Base-by-base conservation (phyloP, 805 yeast genomes). In the Spathaspora gorwiae region DNA sequence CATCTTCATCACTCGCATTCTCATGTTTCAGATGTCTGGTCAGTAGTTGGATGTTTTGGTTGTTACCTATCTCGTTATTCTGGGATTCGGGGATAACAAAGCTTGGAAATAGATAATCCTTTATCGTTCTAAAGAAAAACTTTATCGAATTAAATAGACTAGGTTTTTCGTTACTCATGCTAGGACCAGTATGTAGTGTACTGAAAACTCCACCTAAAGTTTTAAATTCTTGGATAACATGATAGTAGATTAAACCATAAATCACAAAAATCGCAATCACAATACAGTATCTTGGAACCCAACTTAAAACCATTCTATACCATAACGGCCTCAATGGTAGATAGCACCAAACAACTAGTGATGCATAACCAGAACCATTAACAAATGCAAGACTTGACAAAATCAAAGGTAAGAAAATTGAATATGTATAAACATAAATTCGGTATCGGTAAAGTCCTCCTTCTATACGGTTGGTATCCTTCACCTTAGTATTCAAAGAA, bases 231-330 rank as follows among this genome's bases (percentile, higher is more conserved):
- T 70, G 66, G 47, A 79, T 72, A 24, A 90, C 92, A 56, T 84
- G 87, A 48, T 79, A 64, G 62, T 90, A 90, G 42, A 90, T 83
- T 34, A 84, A 71, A 41, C 79, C 67, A 61, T 90, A 90, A 39
- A 88, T 79, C 3, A 72, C 60, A 32, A 87, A 55, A 51, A 90
- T 86, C 26, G 75, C 56, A 8, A 85, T 58, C 47, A 86, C 75
- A 44, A 90, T 77, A 46, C 78, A 63, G 59, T 81, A 89, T 41
- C 97, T 72, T 10, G 95, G 90, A 1, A 81, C 82, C 96, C 96
- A 90, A 51, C 89, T 79, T 41, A 90, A 65, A 1, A 72, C 89
- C 35, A 84, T 58, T 46, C 88, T 70, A 59, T 81, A 84, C 94
- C 94, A 89, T 7, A 73, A 58, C 0, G 95, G 95, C 1, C 65